These are phyloP conservation scores for Pyricularia sp. DNA, from an alignment of 2,329 filamentous ascomycete genomes.

Conservation along the genomic window DNA sequence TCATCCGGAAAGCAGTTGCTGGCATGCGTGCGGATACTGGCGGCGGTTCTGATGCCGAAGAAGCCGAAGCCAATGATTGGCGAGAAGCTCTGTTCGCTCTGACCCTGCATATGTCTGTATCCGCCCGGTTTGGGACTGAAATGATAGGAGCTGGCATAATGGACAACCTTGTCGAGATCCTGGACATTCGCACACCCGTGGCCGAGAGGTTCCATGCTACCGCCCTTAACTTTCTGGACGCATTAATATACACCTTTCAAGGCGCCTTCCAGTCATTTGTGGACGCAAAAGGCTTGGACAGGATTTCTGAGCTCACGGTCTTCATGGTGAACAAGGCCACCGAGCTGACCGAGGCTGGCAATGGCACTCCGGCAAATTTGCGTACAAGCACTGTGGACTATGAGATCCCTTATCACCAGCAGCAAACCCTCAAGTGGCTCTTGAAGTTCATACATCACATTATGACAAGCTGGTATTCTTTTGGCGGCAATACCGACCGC, in stretches of 20 bases:
- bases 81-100: slow-evolving; percentile 83
- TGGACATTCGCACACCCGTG: slow-evolving; percentile 71
- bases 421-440: slow-evolving; percentile 86
- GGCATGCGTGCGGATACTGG: slow-evolving; percentile 50
- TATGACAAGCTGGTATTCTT: slow-evolving; percentile 66
- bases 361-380: slow-evolving; percentile 57
- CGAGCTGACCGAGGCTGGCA: slow-evolving; percentile 53
- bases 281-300: slow-evolving; percentile 73
- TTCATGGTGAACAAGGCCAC: slow-evolving; percentile 67
- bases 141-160: slow-evolving; percentile 86
- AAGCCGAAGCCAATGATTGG: slow-evolving; percentile 75
- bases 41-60: slow-evolving; percentile 46
- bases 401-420: slow-evolving; percentile 83
- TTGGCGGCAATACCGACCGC: slow-evolving; percentile 76
- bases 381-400: slow-evolving; percentile 87
- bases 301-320: slow-evolving; percentile 79
- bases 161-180: slow-evolving; percentile 79
- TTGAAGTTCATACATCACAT: slow-evolving; percentile 96
- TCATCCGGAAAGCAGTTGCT: slow-evolving; percentile 81
- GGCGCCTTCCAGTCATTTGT: slow-evolving; percentile 80
- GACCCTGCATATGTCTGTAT: slow-evolving; percentile 68
- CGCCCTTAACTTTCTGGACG: slow-evolving; percentile 81
- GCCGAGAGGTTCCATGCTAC: slow-evolving; percentile 78
- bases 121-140: slow-evolving; percentile 66
- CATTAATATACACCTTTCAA: slow-evolving; percentile 74